Conservation (phyloP, 1,284 basidiomycete genomes). For the Heliocybe sulcata region DNA sequence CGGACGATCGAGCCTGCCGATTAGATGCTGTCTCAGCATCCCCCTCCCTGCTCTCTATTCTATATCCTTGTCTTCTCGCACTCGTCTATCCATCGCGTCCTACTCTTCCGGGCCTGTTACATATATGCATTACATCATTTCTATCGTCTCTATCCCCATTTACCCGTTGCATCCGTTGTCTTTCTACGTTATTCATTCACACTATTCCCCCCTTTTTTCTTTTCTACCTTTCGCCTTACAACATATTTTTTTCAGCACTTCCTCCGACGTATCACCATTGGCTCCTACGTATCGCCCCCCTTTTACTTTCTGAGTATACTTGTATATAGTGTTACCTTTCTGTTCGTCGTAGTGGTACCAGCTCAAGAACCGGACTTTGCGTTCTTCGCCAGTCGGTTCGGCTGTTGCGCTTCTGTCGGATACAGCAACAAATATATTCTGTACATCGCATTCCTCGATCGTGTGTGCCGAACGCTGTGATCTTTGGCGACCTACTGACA, state of each 20-base stretch:
- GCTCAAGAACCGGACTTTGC: background rate
- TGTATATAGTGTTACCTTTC: background rate
- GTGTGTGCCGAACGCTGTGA: background rate
- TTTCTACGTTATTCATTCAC: conserved; percentile 4
- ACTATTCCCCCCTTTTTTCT: conserved; percentile 1
- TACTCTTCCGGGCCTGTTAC: background rate
- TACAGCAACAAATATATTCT: background rate
- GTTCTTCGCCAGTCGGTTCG: background rate
- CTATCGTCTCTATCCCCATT: conserved; percentile 1
- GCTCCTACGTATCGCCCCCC: background rate
- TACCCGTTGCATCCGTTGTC: conserved; percentile 7
- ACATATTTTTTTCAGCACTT: conserved; percentile 7
- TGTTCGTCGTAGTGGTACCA: background rate
- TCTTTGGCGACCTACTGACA: background rate
- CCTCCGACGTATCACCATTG: conserved; percentile 2
- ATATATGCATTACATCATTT: background rate
- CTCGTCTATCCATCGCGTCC: background rate
- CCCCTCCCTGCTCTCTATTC: background rate
- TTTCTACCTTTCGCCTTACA: conserved; percentile 4
- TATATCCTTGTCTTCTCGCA: background rate
- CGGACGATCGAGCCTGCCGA: background rate
- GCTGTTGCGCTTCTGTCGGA: background rate
- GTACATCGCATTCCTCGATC: background rate
- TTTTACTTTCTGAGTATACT: background rate
- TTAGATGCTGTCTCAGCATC: background rate